phyloP scores from a whole-genome alignment of 441 rosid genomes.

The Metrosideros polymorpha region DNA sequence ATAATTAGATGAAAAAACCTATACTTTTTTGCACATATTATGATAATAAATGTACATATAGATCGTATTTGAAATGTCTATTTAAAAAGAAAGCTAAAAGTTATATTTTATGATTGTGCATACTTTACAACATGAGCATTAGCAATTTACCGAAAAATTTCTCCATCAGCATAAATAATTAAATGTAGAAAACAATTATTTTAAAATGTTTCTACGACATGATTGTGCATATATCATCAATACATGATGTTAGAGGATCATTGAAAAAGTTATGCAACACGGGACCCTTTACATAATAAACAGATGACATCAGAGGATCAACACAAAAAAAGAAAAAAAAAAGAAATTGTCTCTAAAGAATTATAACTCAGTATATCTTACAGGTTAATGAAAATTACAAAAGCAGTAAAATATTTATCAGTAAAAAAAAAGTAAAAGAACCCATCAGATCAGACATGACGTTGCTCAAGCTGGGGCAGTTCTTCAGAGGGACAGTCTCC shows the following conservation, averaged over 20 bases:
- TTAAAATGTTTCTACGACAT: not conserved
- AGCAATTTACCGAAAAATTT: not conserved
- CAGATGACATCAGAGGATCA: not conserved
- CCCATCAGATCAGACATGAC: not conserved
- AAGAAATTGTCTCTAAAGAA: no score
- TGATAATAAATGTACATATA: not conserved
- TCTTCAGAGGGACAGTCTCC: not conserved
- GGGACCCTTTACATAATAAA: not conserved
- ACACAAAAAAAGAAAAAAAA: accelerated
- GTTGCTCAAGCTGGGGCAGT: not conserved
- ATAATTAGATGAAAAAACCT: no score
- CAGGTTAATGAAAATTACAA: not conserved
- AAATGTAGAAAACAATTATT: not conserved
- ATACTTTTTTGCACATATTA: not conserved
- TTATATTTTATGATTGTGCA: accelerated
- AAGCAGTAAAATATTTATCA: not conserved
- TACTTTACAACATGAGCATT: not conserved
- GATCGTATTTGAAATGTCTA: not conserved
- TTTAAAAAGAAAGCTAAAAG: not conserved
- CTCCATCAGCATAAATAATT: not conserved
- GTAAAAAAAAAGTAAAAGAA: not conserved
- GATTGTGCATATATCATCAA: not conserved
- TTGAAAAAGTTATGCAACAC: not conserved
- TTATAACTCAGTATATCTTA: not conserved
- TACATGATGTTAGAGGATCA: not conserved